Evolutionary conservation across 108 stramenopile species (phyloP), one percentile per base, ranked within the genome.

Genomic region (Cylindrotheca fusiformis): DNA sequence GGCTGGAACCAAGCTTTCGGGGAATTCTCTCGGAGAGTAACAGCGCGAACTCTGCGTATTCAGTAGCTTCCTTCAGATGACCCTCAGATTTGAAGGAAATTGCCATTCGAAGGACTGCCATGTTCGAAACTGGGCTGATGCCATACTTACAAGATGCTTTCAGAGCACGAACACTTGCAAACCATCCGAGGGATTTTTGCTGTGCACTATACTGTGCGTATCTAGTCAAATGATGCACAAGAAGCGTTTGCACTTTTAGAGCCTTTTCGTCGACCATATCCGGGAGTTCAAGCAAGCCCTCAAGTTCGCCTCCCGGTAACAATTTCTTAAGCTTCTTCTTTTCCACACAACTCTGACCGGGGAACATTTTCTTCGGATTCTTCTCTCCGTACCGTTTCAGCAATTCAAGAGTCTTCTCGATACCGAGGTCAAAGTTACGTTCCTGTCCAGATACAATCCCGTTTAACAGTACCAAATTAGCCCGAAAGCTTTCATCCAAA

Each of bases 401-500:
- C 28, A 68, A 52, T 36, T 63, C 67, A 20, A 56, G 6, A 14
- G 52, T 36, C 33, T 20, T 67, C 25, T 70, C 26, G 3, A 66
- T 32, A n/a, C 63, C 75, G n/a, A 26, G 29, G 8, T 50, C 4
- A 32, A 68, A 72, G 23, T 68, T 55, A 28, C 60, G 28, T 6
- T 68, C 64, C 5, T 23, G 30, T 8, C 69, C 69, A 14, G 41
- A 20, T 2, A 55, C 47, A 1, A 65, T 51, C 32, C 20, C 20
- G 0, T 46, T 14, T 18, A 74, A 3, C 19, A 50, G 33, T 23
- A 69, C 57, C 1, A 49, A 17, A 2, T 76, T 67, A 4, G 51
- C 75, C 6, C 69, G 63, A 27, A 65, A 59, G 41, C 69, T 73
- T 36, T 81, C 80, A 21, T 77, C 65, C 24, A 70, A 32, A 1